phyloP scores from a whole-genome alignment of 2,329 filamentous ascomycete species.

The Nigrospora oryzae region DNA sequence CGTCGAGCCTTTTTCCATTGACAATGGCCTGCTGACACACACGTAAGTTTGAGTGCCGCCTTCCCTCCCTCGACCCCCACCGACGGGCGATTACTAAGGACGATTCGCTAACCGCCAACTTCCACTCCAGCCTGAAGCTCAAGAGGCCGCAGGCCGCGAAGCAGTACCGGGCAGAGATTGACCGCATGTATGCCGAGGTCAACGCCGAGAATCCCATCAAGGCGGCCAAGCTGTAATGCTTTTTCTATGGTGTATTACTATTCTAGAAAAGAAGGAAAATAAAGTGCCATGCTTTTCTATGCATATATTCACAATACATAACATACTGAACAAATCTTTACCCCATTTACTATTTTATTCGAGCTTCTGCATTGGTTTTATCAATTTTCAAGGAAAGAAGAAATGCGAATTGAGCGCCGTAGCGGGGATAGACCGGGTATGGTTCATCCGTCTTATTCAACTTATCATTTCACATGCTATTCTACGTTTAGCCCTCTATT shows the following conservation, averaged over 20 bases:
- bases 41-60: constrained; percentile 54
- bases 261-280: not conserved
- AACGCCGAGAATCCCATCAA: constrained; percentile 28
- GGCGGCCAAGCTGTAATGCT: constrained; percentile 19
- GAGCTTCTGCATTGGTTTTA: too few species aligned
- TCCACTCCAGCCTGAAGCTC: constrained; percentile 42
- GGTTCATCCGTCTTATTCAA: too few species aligned
- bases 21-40: constrained; percentile 82
- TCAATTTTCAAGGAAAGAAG: too few species aligned
- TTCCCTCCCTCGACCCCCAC: not conserved
- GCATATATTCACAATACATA: too few species aligned
- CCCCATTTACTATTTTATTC: too few species aligned
- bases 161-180: constrained; percentile 44
- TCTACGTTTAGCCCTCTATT: too few species aligned
- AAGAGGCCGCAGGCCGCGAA: constrained; percentile 49
- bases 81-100: constrained; percentile 9
- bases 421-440: too few species aligned
- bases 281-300: too few species aligned
- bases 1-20: constrained; percentile 84
- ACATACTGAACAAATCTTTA: too few species aligned
- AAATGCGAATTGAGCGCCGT: too few species aligned
- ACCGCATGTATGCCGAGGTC: constrained; percentile 48
- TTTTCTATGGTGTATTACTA: not conserved
- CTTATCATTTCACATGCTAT: too few species aligned
- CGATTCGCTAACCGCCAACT: constrained; percentile 1